phyloP scores from a whole-genome alignment of 2,329 filamentous ascomycete genomes.

The Cercospora citrullina region DNA sequence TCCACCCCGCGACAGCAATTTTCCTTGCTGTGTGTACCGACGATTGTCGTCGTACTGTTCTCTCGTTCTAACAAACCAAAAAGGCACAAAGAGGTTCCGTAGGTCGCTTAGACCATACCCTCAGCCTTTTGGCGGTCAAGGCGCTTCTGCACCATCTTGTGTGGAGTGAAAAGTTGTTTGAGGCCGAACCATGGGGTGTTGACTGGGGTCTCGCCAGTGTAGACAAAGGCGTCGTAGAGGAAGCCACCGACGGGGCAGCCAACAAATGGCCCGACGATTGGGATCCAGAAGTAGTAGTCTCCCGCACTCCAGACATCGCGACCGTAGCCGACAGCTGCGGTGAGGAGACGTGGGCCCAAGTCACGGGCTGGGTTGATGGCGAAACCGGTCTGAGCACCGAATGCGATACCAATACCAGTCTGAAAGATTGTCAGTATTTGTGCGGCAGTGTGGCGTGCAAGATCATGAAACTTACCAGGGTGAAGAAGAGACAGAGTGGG shows the following conservation, averaged over 20 bases:
- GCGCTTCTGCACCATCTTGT: slow-evolving; percentile 26
- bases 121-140: slow-evolving; percentile 32
- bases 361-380: slow-evolving; percentile 69
- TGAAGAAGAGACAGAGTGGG: slow-evolving; percentile 63
- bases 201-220: slow-evolving; percentile 61
- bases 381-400: slow-evolving; percentile 70
- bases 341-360: slow-evolving; percentile 66
- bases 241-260: slow-evolving; percentile 64
- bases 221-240: slow-evolving; percentile 67
- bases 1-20: not conserved
- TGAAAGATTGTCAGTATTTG: slow-evolving; percentile 13
- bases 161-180: slow-evolving; percentile 30
- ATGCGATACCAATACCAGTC: slow-evolving; percentile 66
- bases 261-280: slow-evolving; percentile 66
- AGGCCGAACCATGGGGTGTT: slow-evolving; percentile 57
- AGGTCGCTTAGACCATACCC: slow-evolving; percentile 30
- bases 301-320: slow-evolving; percentile 63
- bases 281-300: slow-evolving; percentile 67
- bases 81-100: not conserved
- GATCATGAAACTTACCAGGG: slow-evolving; percentile 45
- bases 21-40: not conserved
- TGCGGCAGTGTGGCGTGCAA: not conserved
- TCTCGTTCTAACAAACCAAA: not conserved
- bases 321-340: slow-evolving; percentile 67
- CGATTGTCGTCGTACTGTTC: not conserved